These are phyloP conservation scores for Coniella vitis DNA, from an alignment of 2,329 filamentous ascomycete genomes.

Conservation along the genomic window DNA sequence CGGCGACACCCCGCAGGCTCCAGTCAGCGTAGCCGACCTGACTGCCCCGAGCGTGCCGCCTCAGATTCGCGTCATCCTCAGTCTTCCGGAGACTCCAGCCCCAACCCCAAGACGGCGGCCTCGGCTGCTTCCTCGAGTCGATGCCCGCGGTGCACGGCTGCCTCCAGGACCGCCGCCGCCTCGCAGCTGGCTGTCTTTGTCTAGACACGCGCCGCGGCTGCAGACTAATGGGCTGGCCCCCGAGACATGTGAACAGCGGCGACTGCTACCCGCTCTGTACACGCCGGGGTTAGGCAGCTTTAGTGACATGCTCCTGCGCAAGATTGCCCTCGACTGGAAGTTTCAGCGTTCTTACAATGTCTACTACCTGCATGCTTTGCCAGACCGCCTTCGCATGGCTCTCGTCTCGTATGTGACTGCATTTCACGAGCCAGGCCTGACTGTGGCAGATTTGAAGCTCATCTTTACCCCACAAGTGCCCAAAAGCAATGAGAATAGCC, in stretches of 20 bases:
- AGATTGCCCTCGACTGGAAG: conserved; percentile 48
- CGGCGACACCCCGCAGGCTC: conserved; percentile 12
- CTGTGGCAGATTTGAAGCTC: conserved; percentile 41
- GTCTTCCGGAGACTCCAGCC: conserved; percentile 50
- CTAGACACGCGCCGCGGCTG: conserved; percentile 21
- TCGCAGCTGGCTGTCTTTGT: conserved; percentile 45
- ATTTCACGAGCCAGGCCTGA: conserved; percentile 38
- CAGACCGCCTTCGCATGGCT: conserved; percentile 44
- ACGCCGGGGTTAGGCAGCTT: conserved; percentile 41
- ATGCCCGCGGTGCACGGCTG: conserved; percentile 40
- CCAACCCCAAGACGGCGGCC: conserved; percentile 41
- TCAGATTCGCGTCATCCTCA: conserved; percentile 50
- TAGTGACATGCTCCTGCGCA: conserved; percentile 43
- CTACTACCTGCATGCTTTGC: conserved; percentile 50
- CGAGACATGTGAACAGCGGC: conserved; percentile 1
- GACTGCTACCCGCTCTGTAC: conserved; percentile 36
- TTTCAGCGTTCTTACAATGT: conserved; percentile 49
- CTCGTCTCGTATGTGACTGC: conserved; percentile 45
- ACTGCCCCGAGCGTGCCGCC: conserved; percentile 50
- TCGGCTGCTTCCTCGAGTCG: conserved; percentile 36
- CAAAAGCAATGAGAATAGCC: conserved; percentile 22
- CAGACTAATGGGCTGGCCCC: background rate
- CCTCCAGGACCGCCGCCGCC: conserved; percentile 55
- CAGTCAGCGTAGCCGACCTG: conserved; percentile 16
- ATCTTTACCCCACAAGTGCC: conserved; percentile 33